Conservation (phyloP, 2,329 filamentous ascomycete species). For the Verruconis gallopava region DNA sequence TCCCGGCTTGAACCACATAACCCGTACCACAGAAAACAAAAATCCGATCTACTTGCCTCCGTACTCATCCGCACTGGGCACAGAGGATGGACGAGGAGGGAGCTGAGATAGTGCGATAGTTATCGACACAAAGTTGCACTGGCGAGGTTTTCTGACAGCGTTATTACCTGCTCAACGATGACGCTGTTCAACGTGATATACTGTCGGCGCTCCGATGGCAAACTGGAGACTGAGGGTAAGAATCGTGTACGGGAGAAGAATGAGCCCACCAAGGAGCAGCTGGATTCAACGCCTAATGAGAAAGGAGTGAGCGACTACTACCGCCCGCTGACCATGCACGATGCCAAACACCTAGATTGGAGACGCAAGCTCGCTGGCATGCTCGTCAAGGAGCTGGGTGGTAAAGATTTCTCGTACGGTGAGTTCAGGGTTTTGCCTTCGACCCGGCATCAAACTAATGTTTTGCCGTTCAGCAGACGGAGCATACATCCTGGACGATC, state of each 20-base stretch:
- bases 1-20: too few species aligned
- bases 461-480: slow-evolving; percentile 18
- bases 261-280: slow-evolving; percentile 37
- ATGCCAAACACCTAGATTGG: slow-evolving; percentile 44
- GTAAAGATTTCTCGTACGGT: not conserved
- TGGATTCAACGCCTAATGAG: slow-evolving; percentile 37
- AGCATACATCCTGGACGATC: slow-evolving; percentile 37
- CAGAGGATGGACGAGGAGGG: too few species aligned
- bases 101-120: too few species aligned
- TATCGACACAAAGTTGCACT: too few species aligned
- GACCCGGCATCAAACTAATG: not conserved
- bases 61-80: too few species aligned
- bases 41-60: too few species aligned
- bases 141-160: too few species aligned
- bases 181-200: slow-evolving; percentile 36
- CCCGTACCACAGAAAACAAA: too few species aligned
- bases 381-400: slow-evolving; percentile 38
- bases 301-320: slow-evolving; percentile 44
- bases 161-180: too few species aligned
- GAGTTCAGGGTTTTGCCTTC: not conserved
- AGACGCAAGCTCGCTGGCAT: slow-evolving; percentile 46
- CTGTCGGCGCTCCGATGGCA: slow-evolving; percentile 35
- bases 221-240: slow-evolving; percentile 35
- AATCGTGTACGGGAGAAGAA: slow-evolving; percentile 33
- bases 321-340: slow-evolving; percentile 35